These are phyloP conservation scores for Stylosanthes scabra DNA, from an alignment of 331 rosid genomes.

Conservation along the genomic window DNA sequence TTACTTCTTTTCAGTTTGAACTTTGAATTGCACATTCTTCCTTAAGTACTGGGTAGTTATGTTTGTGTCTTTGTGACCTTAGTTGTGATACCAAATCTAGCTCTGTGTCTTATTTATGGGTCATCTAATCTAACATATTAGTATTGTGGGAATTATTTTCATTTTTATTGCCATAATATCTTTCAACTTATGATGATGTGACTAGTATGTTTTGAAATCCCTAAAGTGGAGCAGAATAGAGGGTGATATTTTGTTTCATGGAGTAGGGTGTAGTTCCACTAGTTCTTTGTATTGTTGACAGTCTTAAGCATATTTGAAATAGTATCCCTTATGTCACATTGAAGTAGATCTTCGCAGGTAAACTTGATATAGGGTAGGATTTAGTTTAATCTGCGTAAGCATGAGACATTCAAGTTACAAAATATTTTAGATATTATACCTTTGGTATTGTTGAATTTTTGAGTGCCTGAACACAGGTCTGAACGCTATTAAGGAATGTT, in stretches of 20 bases:
- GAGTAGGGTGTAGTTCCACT: constrained; percentile 8
- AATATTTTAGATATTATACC: not conserved
- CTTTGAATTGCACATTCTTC: not conserved
- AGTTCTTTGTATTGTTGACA: not conserved
- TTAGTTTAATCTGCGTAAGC: not conserved
- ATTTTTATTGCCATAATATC: not conserved
- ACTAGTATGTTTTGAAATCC: constrained; percentile 14
- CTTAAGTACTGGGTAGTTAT: constrained; percentile 1
- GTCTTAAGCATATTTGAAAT: not conserved
- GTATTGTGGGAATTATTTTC: not conserved
- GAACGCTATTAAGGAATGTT: constrained; percentile 7
- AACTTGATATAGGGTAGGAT: constrained; percentile 10
- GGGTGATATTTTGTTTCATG: constrained; percentile 5
- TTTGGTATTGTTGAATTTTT: constrained; percentile 7
- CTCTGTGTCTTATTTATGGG: not conserved
- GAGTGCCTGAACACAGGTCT: not conserved
- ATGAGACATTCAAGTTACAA: not conserved
- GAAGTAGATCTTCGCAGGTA: not conserved
- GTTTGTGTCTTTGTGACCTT: constrained; percentile 1
- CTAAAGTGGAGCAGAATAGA: constrained; percentile 1
- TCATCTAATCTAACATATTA: not conserved
- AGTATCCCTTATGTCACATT: not conserved
- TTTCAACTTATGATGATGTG: constrained; percentile 2
- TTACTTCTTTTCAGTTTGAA: constrained; percentile 4
- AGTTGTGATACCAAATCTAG: not conserved